Evolutionary conservation across 2,329 filamentous ascomycete species (phyloP), one percentile per base, ranked within the genome.

Genomic region (Cyphellophora europaea): DNA sequence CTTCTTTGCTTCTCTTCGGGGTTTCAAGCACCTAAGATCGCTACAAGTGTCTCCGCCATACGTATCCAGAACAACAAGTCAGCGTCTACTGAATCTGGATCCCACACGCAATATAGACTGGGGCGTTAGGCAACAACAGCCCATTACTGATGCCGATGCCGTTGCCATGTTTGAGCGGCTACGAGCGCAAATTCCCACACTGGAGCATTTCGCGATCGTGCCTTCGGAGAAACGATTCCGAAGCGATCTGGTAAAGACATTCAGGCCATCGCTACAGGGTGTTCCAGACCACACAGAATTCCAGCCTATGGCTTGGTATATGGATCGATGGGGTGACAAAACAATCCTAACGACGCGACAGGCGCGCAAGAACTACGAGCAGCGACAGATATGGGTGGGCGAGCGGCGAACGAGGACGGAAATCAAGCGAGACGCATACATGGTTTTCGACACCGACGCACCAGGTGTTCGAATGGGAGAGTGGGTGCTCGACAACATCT

Each of bases 21-120:
- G 40, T 19, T 49, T 50, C 23, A 35, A 33, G n/a, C 40, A 38
- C 2, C 36, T 50, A n/a, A 32, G 35, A 8, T 38, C 36, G 12
- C 40, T 50, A 14, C 44, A 44, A n/a, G 41, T 49, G 5, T 48
- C 46, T 29, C 48, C 48, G 10, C 45, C 46, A 3, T 49, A 48
- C 33, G 32, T 42, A n/a, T n/a, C n/a, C n/a, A n/a, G n/a, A n/a
- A 14, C 17, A 2, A 17, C n/a, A 12, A 19, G 10, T 6, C 30
- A n/a, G n/a, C n/a, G n/a, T n/a, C n/a, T n/a, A n/a, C n/a, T n/a
- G n/a, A n/a, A n/a, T n/a, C n/a, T n/a, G n/a, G n/a, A n/a, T n/a
- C n/a, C n/a, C n/a, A n/a, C n/a, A n/a, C n/a, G n/a, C n/a, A n/a
- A n/a, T n/a, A n/a, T n/a, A n/a, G n/a, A n/a, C n/a, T n/a, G n/a